These are phyloP conservation scores for Cordyceps farinosa DNA, from an alignment of 2,329 filamentous ascomycete species.

Conservation along the genomic window DNA sequence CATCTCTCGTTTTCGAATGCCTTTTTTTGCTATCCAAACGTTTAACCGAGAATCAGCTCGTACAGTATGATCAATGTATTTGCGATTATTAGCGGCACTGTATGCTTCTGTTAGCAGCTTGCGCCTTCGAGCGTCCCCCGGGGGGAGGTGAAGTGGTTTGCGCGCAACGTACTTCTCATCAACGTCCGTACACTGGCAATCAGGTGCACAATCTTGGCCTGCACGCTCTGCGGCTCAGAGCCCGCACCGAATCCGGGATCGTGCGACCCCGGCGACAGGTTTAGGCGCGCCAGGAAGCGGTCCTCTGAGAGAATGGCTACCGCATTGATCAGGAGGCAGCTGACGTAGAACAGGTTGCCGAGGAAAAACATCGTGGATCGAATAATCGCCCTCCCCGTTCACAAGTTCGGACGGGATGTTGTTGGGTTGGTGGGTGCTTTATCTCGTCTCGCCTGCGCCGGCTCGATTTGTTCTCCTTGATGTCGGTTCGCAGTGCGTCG, in stretches of 20 bases:
- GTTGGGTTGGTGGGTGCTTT: no score
- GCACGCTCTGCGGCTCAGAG: slow-evolving; percentile 63
- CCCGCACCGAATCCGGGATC: slow-evolving; percentile 70
- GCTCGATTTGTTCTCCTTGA: neutral
- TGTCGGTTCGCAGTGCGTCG: neutral
- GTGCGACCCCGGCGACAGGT: slow-evolving; percentile 60
- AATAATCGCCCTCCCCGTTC: neutral
- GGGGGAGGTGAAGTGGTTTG: slow-evolving; percentile 35
- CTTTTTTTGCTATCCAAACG: neutral
- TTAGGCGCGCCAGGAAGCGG: slow-evolving; percentile 75
- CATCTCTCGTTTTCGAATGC: neutral
- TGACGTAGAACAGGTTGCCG: slow-evolving; percentile 67
- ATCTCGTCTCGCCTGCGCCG: neutral
- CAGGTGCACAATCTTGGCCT: slow-evolving; percentile 75
- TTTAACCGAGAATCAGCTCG: slow-evolving; percentile 65
- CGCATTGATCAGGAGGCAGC: slow-evolving; percentile 78
- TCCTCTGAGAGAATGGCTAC: slow-evolving; percentile 85
- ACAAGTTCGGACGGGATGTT: no score
- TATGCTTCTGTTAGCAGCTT: slow-evolving; percentile 2
- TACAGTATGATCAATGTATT: slow-evolving; percentile 76
- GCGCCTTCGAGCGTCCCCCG: neutral
- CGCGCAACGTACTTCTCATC: slow-evolving; percentile 65
- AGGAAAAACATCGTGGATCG: slow-evolving; percentile 53
- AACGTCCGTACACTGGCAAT: slow-evolving; percentile 80
- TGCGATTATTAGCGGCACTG: slow-evolving; percentile 73